Conservation (phyloP, 2,329 filamentous ascomycete genomes). For the Claviceps pazoutovae region DNA sequence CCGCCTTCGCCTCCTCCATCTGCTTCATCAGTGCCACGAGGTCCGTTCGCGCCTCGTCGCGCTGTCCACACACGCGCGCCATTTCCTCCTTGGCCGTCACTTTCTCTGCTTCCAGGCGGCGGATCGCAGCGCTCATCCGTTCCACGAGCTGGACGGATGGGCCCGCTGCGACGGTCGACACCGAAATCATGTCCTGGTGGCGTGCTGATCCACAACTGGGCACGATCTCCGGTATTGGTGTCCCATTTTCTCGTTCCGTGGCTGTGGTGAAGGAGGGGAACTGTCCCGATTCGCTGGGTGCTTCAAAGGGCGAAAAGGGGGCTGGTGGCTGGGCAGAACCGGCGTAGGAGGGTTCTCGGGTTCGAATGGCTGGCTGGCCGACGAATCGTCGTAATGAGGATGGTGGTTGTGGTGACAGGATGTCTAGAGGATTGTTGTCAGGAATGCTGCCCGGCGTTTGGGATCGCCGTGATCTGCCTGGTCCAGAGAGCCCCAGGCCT, state of each 20-base stretch:
- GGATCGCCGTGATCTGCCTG: conserved; percentile 19
- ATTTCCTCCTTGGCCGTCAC: conserved; percentile 81
- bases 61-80: conserved; percentile 61
- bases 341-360: conserved; percentile 24
- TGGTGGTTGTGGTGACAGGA: conserved; percentile 16
- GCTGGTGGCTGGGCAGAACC: conserved; percentile 22
- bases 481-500: conserved; percentile 24
- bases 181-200: conserved; percentile 73
- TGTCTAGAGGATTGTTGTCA: conserved; percentile 23
- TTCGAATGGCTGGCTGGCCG: conserved; percentile 30
- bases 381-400: conserved; percentile 30
- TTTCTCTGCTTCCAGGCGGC: conserved; percentile 82
- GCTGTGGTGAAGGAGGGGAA: conserved; percentile 22
- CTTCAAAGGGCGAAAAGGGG: conserved; percentile 36
- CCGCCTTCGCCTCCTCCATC: conserved; percentile 52
- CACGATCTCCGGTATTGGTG: conserved; percentile 8
- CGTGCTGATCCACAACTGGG: conserved; percentile 37
- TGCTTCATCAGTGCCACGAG: conserved; percentile 87
- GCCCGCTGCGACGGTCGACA: conserved; percentile 78
- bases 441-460: conserved; percentile 36
- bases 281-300: conserved; percentile 18
- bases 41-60: conserved; percentile 82
- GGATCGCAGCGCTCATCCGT: conserved; percentile 85
- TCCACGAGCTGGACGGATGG: conserved; percentile 92
- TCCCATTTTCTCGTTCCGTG: conserved; percentile 37